Base-by-base conservation (phyloP, 2,329 filamentous ascomycete species). In the Rutstroemia sp. region DNA sequence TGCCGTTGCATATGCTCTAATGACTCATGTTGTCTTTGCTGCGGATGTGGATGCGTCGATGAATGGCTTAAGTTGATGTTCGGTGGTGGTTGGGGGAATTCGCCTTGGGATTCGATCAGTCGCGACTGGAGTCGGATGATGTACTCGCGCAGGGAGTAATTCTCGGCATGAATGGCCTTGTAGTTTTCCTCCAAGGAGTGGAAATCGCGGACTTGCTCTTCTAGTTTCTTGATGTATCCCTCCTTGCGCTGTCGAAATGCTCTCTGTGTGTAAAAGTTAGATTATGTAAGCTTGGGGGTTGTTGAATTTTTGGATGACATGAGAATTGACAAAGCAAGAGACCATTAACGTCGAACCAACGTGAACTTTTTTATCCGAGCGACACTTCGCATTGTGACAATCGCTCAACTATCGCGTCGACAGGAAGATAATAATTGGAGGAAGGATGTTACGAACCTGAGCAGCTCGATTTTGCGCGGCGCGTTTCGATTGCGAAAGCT, bases 221-320 rank as follows among this genome's bases (percentile, higher is more conserved):
- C 94, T 6, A 99, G 81, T 71, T 95, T 95, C 76, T 95, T 95
- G 72, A 99, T 99, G 71, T 99, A 96, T 47, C 89, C 89, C 73
- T 99, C 94, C 71, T 99, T 99, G 61, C 94, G 88, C 74, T 97
- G 92, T 44, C 94, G 89, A 74, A 99, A 99, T 44, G 94, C 94
- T 70, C 94, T 84, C 92, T 99, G 67, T 72, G 46, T 63, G 69
- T 63, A 40, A 48, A 48, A 56, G 57, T 46, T 46, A 54, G 57
- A 58, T 68, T 68, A 69, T 58, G 65, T 69, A 68, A 68, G 66
- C 65, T 60, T 59, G 53, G 48, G 57, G 50, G 12, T 48, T 34
- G 50, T 51, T 59, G 52, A 36, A 46, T 42, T 48, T 48, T 51
- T 66, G 61, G 68, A 70, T 69, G 68, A 68, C 68, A 69, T 68